Conservation (phyloP, 1,139 yeast species). For the Wickerhamomyces sp. region DNA sequence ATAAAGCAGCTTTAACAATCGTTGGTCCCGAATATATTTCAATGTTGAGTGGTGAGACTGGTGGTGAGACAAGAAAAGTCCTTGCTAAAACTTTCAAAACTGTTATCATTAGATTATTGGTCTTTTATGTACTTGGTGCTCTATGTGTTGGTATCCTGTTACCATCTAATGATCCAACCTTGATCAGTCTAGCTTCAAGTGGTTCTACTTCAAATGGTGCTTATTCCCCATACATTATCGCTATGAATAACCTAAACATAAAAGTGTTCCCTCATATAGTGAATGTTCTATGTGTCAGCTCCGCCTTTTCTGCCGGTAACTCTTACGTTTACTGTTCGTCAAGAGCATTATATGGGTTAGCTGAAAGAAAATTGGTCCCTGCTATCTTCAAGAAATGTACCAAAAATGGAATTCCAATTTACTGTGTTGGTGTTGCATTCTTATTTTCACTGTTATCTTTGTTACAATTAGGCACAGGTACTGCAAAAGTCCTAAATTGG, state of each 20-base stretch:
- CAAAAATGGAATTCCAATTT: constrained; percentile 46
- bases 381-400: constrained; percentile 36
- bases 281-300: constrained; percentile 46
- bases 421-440: constrained; percentile 36
- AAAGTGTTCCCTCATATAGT: constrained; percentile 49
- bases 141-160: constrained; percentile 47
- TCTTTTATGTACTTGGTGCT: constrained; percentile 65
- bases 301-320: constrained; percentile 60
- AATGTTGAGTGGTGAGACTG: constrained; percentile 57
- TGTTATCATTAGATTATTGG: constrained; percentile 64
- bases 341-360: constrained; percentile 43
- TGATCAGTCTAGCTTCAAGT: constrained; percentile 50
- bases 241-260: constrained; percentile 42
- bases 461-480: constrained; percentile 23
- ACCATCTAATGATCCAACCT: constrained; percentile 34
- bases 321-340: constrained; percentile 53
- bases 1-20: constrained; percentile 35
- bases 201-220: constrained; percentile 28
- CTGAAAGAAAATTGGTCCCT: constrained; percentile 49
- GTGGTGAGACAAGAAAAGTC: constrained; percentile 68
- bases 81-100: constrained; percentile 70
- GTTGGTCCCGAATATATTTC: constrained; percentile 47
- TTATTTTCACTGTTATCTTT: constrained; percentile 43
- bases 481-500: constrained; percentile 41
- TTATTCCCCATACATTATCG: constrained; percentile 48